Evolutionary conservation across 106 monocot genomes (phyloP), one percentile per base, ranked within the genome.

Genomic region (Allium cepa): DNA sequence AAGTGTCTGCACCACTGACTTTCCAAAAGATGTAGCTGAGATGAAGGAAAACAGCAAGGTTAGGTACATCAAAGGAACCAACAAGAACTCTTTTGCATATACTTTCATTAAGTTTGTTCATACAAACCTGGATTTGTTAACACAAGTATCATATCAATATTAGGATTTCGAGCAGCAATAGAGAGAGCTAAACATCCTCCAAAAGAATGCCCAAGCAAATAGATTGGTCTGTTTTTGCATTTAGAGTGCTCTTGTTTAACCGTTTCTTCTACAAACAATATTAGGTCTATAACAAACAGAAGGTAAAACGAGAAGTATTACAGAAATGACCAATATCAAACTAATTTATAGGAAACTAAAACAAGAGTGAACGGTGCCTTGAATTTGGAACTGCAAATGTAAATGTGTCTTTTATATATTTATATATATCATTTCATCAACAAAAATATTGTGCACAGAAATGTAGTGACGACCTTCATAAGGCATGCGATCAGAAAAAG

Each of bases 401-500:
- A n/a, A 22, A 22, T 22, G 0, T 22, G 1, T 22, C 1, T 22
- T 22, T 22, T 22, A 22, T 22, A 22, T 22, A 22, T 22, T 22
- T 22, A 22, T 22, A 22, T 36, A 36, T 36, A 36, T 36, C 5
- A 36, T 5, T 36, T 36, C 36, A 50, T 4, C 26, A 66, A 26
- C 48, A 50, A 26, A 48, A 46, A 67, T 26, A 22, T 52, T 11
- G 22, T 26, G 15, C 10, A 2, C 1, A 67, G 57, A 49, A 15
- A 10, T 7, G n/a, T 57, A 36, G 47, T n/a, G 57, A 36, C 47
- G 14, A 88, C 92, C 92, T 92, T 85, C 76, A 74, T 82, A 88
- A 51, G 88, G 76, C 58, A 87, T 92, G 16, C 83, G 80, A 49
- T 92, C 88, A 56, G 69, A 66, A 62, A 92, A 62, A 27, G 92